Evolutionary conservation across 768 basidiomycete genomes (phyloP), one percentile per base, ranked within the genome.

Genomic region (Filobasidium wieringae): DNA sequence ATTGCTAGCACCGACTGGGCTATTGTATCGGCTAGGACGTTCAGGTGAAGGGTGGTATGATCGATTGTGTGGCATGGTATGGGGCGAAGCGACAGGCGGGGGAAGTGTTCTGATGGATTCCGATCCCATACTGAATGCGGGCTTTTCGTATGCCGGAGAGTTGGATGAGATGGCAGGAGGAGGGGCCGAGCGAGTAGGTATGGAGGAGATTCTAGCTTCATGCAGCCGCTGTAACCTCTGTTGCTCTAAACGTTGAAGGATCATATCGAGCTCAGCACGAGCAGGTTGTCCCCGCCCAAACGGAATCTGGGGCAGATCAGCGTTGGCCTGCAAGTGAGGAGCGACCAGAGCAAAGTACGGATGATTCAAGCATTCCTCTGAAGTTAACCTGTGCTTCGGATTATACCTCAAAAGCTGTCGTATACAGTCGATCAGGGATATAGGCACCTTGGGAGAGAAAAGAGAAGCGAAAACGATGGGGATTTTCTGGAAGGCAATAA

Each of bases 331-430:
- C 22, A 75, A 71, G 41, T 73, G 72, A 17, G 73, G 70, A 2
- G 74, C 66, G 17, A 76, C 88, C 74, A 95, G 88, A 58, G 80
- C 79, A 57, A 96, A 82, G 77, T 97, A 99, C 14, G 83, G 79
- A 72, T 96, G 91, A 31, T 89, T 81, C 61, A 95, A 76, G 71
- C 91, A 93, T 70, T 92, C 82, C 50, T 80, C 80, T 57, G 88
- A 86, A 1, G 91, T 95, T 50, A 96, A 78, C 29, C 95, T 85
- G 50, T 80, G 78, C 37, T 83, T 83, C 26, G 95, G 92, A 66
- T 97, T 88, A 75, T 95, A 97, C 67, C 83, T 86, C 60, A 99
- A 81, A 15, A 96, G 79, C 69, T 93, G 88, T 49, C 83, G 79
- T 69, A 99, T 95, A 75, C 89, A 92, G 68, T 95, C 84, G 68